Evolutionary conservation across 768 basidiomycete species (phyloP).

Genomic region (Hygrocybe punicea): DNA sequence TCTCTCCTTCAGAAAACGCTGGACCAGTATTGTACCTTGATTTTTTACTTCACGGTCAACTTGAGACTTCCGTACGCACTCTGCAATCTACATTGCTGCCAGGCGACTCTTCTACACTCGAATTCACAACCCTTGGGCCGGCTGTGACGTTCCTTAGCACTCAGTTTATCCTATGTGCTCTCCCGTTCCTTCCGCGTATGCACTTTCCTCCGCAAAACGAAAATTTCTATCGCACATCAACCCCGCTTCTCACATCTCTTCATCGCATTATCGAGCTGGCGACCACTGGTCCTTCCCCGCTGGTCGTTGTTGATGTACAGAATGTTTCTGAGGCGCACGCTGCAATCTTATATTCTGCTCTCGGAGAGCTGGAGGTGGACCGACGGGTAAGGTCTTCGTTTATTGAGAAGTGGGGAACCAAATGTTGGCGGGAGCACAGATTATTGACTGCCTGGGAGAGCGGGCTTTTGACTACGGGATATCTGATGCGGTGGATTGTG

Average conservation of each 20-base stretch:
- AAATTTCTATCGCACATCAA: constrained; percentile 24
- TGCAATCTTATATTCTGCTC: constrained; percentile 20
- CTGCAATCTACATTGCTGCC: constrained; percentile 21
- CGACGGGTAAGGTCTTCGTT: constrained; percentile 22
- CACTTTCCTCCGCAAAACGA: constrained; percentile 10
- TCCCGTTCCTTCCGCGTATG: constrained; percentile 42
- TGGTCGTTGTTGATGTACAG: constrained; percentile 33
- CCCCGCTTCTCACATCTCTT: constrained; percentile 39
- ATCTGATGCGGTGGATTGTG: constrained; percentile 49
- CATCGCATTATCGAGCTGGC: constrained; percentile 38
- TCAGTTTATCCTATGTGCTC: constrained; percentile 39
- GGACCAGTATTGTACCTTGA: constrained; percentile 4
- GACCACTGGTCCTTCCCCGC: constrained; percentile 20
- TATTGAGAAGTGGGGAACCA: constrained; percentile 31
- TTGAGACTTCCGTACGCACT: constrained; percentile 21
- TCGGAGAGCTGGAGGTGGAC: constrained; percentile 28
- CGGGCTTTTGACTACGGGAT: constrained; percentile 43
- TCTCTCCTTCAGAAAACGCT: neutral
- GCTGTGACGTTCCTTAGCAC: constrained; percentile 34
- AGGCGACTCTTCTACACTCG: constrained; percentile 19
- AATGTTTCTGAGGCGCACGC: constrained; percentile 42
- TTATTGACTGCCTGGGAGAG: constrained; percentile 53
- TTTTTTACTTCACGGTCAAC: constrained; percentile 17
- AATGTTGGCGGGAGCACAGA: constrained; percentile 45
- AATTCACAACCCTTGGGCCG: constrained; percentile 39